A percentile compares a stretch with the other conserved stretches of the same genome.
Conservation (phyloP, 2,329 filamentous ascomycete species). For the Microdochium paspali region DNA sequence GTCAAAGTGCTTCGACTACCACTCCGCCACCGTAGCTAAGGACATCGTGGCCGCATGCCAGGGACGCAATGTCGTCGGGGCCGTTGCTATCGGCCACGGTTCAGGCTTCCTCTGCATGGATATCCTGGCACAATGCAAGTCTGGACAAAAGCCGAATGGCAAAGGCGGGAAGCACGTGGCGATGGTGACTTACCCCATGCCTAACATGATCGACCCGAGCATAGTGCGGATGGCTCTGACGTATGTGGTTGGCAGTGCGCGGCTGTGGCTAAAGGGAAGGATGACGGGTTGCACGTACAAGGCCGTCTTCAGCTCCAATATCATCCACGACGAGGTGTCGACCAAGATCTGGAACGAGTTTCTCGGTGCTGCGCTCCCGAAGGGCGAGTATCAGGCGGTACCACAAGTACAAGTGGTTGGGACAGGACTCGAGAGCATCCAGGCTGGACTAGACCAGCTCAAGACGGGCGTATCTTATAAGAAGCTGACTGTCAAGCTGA, state of each 20-base stretch:
- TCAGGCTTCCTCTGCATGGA: neutral
- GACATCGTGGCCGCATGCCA: slow-evolving; percentile 5
- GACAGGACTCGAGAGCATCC: slow-evolving; percentile 29
- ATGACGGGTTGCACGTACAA: neutral
- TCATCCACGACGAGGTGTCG: slow-evolving; percentile 18
- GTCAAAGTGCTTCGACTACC: slow-evolving; percentile 20
- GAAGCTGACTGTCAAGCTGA: slow-evolving; percentile 26
- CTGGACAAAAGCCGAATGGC: too few relatives aligned
- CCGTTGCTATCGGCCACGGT: neutral
- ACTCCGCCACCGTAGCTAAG: slow-evolving; percentile 12
- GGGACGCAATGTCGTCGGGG: neutral
- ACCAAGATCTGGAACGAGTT: slow-evolving; percentile 26
- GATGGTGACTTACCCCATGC: neutral
- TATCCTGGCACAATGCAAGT: neutral
- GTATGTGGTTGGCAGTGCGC: neutral
- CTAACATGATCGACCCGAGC: neutral
- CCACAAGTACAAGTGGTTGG: slow-evolving; percentile 28
- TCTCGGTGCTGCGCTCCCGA: slow-evolving; percentile 24
- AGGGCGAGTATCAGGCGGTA: slow-evolving; percentile 23
- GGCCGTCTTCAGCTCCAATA: slow-evolving; percentile 10
- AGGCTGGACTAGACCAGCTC: slow-evolving; percentile 26
- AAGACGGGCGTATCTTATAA: slow-evolving; percentile 28
- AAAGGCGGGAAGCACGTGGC: neutral
- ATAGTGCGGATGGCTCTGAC: neutral
- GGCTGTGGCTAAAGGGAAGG: neutral